These are phyloP conservation scores for Hypoxylon sp. DNA, from an alignment of 2,329 filamentous ascomycete genomes.

Conservation along the genomic window DNA sequence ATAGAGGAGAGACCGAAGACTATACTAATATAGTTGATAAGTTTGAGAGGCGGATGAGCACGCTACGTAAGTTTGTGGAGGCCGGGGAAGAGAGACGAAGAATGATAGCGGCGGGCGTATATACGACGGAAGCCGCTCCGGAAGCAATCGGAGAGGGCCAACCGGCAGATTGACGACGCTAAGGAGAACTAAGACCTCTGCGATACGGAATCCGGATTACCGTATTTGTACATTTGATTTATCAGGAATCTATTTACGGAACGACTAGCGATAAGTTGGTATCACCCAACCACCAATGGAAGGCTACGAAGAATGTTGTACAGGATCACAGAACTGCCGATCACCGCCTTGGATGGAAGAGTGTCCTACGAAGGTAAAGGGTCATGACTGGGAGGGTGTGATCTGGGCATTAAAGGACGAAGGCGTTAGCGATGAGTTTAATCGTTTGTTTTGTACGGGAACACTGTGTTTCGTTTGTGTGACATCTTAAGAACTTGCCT, in stretches of 20 bases:
- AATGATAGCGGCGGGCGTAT: conserved; percentile 41
- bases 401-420: conserved; percentile 1
- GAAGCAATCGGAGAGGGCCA: conserved; percentile 2
- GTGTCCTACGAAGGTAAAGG: conserved; percentile 13
- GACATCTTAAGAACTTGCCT: no score
- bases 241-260: conserved; percentile 14
- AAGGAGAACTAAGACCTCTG: not conserved
- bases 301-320: conserved; percentile 22
- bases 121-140: conserved; percentile 8
- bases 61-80: conserved; percentile 63
- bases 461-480: no score
- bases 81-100: conserved; percentile 57
- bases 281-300: no score
- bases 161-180: conserved; percentile 7
- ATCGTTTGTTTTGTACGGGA: no score
- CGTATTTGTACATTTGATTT: conserved; percentile 1
- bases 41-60: conserved; percentile 65
- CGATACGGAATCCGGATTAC: conserved; percentile 6
- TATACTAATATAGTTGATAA: conserved; percentile 62
- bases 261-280: conserved; percentile 15
- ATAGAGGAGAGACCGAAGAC: conserved; percentile 52
- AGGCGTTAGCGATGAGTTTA: no score
- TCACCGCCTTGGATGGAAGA: conserved; percentile 13
- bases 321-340: conserved; percentile 31
- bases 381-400: conserved; percentile 2